A percentile compares a stretch with the other conserved stretches of the same genome.
Evolutionary conservation across 345 rosid species (phyloP).

Genomic region (Boechera stricta): DNA sequence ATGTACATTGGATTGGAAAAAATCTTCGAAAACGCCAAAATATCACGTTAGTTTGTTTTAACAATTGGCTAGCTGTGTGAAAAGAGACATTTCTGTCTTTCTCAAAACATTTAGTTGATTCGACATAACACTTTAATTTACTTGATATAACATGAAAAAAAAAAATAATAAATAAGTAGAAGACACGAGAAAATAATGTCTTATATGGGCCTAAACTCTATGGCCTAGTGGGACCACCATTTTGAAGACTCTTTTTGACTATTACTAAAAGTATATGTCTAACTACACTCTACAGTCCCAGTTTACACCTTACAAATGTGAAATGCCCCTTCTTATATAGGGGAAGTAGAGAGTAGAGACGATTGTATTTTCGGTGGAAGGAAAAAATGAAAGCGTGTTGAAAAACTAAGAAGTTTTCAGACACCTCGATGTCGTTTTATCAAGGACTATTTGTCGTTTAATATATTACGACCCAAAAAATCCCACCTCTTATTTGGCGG

Average conservation of each 20-base stretch:
- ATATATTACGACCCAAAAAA: slow-evolving; percentile 6
- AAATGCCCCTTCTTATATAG: background rate
- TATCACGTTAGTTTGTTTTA: slow-evolving; percentile 6
- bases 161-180: background rate
- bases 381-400: slow-evolving; percentile 38
- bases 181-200: slow-evolving; percentile 26
- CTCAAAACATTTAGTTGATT: slow-evolving; percentile 6
- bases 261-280: background rate
- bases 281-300: slow-evolving; percentile 17
- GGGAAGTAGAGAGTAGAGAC: slow-evolving; percentile 23
- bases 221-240: slow-evolving; percentile 26
- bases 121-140: background rate
- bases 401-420: slow-evolving; percentile 21
- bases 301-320: background rate
- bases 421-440: slow-evolving; percentile 31
- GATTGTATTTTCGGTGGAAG: slow-evolving; percentile 29
- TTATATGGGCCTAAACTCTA: slow-evolving; percentile 31
- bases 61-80: slow-evolving; percentile 33
- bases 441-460: slow-evolving; percentile 28
- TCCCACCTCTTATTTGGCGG: slow-evolving; percentile 32
- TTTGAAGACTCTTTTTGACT: slow-evolving; percentile 34
- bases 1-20: slow-evolving; percentile 4
- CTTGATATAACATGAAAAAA: background rate
- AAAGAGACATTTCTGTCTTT: slow-evolving; percentile 36
- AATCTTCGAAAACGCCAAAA: background rate